phyloP scores from a whole-genome alignment of 2,329 filamentous ascomycete species.

The Daldinia sp. region DNA sequence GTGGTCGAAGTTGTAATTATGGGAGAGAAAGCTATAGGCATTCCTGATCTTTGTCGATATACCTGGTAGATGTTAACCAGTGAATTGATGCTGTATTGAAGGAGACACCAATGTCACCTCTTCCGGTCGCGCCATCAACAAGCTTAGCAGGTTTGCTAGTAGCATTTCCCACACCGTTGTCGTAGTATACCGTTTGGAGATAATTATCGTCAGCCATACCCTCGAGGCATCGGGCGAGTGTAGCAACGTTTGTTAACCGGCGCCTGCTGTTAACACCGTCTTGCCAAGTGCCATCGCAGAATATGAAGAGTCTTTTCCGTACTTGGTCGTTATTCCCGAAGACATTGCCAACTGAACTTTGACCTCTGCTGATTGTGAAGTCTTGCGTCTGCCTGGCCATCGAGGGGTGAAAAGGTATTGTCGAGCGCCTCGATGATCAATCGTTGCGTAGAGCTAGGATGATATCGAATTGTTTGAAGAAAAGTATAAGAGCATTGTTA shows the following conservation, averaged over 20 bases:
- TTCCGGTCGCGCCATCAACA: slow-evolving; percentile 18
- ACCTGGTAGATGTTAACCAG: slow-evolving; percentile 3
- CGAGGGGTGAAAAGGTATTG: background rate
- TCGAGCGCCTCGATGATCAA: too few relatives aligned
- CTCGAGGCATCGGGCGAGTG: slow-evolving; percentile 34
- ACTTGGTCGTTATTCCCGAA: background rate
- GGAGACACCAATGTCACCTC: slow-evolving; percentile 1
- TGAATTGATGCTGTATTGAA: background rate
- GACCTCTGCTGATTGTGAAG: background rate
- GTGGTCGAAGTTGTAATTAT: slow-evolving; percentile 34
- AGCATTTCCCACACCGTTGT: slow-evolving; percentile 33
- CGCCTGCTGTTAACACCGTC: slow-evolving; percentile 28
- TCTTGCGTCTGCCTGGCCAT: background rate
- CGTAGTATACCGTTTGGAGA: slow-evolving; percentile 33
- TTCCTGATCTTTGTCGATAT: slow-evolving; percentile 30
- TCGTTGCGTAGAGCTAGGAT: too few relatives aligned
- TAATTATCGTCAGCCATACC: slow-evolving; percentile 5
- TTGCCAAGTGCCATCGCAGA: slow-evolving; percentile 40
- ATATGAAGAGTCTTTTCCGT: slow-evolving; percentile 33
- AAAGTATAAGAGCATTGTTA: too few relatives aligned
- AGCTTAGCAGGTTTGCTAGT: slow-evolving; percentile 15
- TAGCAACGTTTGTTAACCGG: slow-evolving; percentile 39
- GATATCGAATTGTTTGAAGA: too few relatives aligned
- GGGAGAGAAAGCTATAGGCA: slow-evolving; percentile 38
- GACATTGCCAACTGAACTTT: background rate